phyloP scores from a whole-genome alignment of 257 asterid genomes.

The Solanum dulcamara region DNA sequence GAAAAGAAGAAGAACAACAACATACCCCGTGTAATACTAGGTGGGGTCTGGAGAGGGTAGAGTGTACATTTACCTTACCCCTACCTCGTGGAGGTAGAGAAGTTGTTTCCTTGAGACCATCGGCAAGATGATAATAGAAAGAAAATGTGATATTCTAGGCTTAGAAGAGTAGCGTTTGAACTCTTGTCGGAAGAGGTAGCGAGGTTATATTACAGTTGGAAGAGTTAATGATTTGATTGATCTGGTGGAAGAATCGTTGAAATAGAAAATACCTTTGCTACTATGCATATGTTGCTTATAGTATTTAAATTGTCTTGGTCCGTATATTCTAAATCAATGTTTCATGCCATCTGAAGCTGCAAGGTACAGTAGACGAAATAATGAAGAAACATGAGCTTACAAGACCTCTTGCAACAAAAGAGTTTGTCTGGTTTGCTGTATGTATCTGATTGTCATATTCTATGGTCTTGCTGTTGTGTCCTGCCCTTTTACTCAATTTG shows the following conservation, averaged over 20 bases:
- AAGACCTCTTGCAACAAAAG: constrained; percentile 63
- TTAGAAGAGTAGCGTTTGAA: neutral
- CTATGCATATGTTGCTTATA: neutral
- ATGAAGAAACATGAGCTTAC: constrained; percentile 70
- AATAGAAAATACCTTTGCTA: neutral
- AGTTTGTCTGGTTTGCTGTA: constrained; percentile 81
- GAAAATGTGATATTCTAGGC: neutral
- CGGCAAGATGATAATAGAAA: neutral
- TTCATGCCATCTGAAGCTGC: constrained; percentile 39
- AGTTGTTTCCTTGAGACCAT: neutral
- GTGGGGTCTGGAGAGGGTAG: neutral
- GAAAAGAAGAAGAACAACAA: neutral
- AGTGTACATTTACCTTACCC: neutral
- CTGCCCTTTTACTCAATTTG: neutral
- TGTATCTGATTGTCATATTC: constrained; percentile 12
- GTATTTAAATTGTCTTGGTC: neutral
- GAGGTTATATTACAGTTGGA: neutral
- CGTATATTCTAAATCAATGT: neutral
- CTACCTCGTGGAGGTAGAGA: neutral
- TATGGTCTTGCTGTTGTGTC: neutral
- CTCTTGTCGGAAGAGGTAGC: neutral
- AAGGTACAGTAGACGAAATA: constrained; percentile 50
- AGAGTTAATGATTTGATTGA: neutral
- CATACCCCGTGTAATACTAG: neutral
- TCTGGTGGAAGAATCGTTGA: neutral